phyloP scores from a whole-genome alignment of 352 stramenopile genomes.

The Globisporangium alternatum region DNA sequence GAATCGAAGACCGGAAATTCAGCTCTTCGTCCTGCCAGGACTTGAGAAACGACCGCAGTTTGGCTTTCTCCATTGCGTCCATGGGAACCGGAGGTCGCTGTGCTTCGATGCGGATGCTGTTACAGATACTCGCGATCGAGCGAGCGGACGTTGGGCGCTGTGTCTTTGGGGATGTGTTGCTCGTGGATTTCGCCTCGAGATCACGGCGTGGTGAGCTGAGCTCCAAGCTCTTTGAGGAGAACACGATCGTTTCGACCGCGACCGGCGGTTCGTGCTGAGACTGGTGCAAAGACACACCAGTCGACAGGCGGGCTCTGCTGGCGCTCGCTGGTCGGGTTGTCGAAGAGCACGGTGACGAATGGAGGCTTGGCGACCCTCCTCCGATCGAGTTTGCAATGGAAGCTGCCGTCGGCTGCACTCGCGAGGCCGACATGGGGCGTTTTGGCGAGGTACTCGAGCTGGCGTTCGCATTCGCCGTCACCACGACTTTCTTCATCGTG shows the following conservation, averaged over 20 bases:
- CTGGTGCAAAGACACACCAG: not conserved
- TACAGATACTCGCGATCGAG: conserved; percentile 8
- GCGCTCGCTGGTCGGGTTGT: conserved; percentile 14
- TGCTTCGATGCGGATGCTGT: conserved; percentile 3
- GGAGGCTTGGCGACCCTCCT: not conserved
- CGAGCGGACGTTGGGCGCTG: not conserved
- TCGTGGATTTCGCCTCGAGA: not conserved
- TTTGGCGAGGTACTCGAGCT: conserved; percentile 18
- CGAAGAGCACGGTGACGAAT: not conserved
- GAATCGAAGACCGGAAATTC: conserved; percentile 49
- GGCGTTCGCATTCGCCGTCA: not conserved
- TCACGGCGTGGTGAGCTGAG: not conserved
- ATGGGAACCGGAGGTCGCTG: not conserved
- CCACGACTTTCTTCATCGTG: conserved; percentile 3
- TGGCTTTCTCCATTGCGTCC: conserved; percentile 28
- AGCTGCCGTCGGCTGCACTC: conserved; percentile 21
- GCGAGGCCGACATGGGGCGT: conserved; percentile 39
- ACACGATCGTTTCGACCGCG: conserved; percentile 9
- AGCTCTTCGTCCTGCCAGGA: conserved; percentile 46
- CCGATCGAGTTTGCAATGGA: conserved; percentile 4
- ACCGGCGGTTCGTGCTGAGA: conserved; percentile 1
- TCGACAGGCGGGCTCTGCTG: conserved; percentile 4
- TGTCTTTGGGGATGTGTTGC: not conserved
- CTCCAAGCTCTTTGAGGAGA: not conserved
- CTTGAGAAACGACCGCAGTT: conserved; percentile 48